These are phyloP conservation scores for Lagenidium giganteum DNA, from an alignment of 352 stramenopile species.

Conservation along the genomic window DNA sequence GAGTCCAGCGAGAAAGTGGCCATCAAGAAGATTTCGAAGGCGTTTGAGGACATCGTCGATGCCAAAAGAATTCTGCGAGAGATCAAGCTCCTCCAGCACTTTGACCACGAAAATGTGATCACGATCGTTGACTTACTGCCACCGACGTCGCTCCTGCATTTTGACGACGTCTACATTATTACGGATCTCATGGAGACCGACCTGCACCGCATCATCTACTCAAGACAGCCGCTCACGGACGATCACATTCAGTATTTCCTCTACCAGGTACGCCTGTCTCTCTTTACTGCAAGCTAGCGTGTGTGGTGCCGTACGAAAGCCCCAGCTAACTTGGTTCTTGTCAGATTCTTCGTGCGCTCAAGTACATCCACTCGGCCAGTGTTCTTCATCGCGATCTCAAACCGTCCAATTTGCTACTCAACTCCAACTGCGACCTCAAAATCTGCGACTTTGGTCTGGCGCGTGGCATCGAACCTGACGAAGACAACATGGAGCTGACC, in stretches of 20 bases:
- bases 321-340: too few relatives aligned
- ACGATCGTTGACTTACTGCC: conserved; percentile 94
- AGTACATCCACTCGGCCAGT: conserved; percentile 93
- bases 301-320: too few relatives aligned
- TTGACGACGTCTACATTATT: conserved; percentile 98
- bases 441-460: conserved; percentile 92
- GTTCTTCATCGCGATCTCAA: conserved; percentile 97
- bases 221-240: conserved; percentile 87
- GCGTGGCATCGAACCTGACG: conserved; percentile 70
- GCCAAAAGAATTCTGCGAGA: conserved; percentile 98
- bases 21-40: conserved; percentile 87
- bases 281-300: too few relatives aligned
- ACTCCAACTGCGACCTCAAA: conserved; percentile 91
- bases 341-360: conserved; percentile 95
- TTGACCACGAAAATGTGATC: conserved; percentile 96
- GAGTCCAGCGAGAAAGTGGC: conserved; percentile 84
- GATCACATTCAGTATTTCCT: conserved; percentile 93
- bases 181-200: conserved; percentile 98
- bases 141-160: conserved; percentile 89
- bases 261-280: conserved; percentile 61
- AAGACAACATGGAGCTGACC: conserved; percentile 88
- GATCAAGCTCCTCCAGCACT: conserved; percentile 92
- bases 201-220: conserved; percentile 98
- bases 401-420: conserved; percentile 96
- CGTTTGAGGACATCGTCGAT: conserved; percentile 98